These are phyloP conservation scores for Russula foetens DNA, from an alignment of 768 basidiomycete genomes.

Conservation along the genomic window DNA sequence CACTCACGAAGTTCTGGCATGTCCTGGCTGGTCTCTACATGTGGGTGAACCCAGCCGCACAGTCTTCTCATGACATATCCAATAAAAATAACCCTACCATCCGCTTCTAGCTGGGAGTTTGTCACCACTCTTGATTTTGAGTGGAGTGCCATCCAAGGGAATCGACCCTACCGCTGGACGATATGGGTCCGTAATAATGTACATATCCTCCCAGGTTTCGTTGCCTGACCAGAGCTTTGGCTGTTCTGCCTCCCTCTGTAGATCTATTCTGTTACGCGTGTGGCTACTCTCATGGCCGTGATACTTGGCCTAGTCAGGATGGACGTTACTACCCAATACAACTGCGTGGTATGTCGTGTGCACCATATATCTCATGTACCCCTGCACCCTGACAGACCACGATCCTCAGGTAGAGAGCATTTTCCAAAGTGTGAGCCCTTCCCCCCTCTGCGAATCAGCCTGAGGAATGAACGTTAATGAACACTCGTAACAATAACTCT, in stretches of 20 bases:
- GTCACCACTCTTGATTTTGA: neutral
- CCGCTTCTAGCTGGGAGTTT: neutral
- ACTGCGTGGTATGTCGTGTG: neutral
- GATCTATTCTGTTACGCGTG: neutral
- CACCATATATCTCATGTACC: neutral
- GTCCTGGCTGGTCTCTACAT: neutral
- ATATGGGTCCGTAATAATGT: neutral
- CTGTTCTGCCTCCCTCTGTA: neutral
- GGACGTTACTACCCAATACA: neutral
- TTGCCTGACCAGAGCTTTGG: neutral
- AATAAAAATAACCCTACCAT: neutral
- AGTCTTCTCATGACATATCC: neutral
- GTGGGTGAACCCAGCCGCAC: neutral
- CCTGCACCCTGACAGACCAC: neutral
- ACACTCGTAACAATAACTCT: no score
- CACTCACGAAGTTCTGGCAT: neutral
- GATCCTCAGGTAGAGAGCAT: neutral
- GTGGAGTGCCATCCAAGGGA: neutral
- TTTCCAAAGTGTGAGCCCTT: neutral
- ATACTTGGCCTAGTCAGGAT: neutral
- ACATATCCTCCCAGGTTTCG: no score
- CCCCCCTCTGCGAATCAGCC: neutral
- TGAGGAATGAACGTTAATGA: neutral
- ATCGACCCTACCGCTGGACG: neutral
- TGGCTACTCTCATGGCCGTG: neutral